Conservation (phyloP, 2,329 filamentous ascomycete genomes). For the Pyricularia sp. region DNA sequence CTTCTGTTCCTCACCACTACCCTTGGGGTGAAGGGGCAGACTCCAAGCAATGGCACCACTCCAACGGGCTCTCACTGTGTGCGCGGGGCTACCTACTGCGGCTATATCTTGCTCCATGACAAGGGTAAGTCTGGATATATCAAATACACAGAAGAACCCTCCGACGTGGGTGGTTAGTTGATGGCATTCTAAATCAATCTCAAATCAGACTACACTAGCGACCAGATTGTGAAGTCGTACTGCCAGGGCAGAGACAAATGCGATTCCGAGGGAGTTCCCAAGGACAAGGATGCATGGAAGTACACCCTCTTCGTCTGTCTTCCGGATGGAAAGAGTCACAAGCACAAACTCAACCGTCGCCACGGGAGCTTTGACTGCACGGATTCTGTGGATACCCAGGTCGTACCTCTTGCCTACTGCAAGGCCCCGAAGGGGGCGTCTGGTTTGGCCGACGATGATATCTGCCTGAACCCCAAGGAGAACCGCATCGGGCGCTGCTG, state of each 20-base stretch:
- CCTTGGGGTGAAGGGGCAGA: not conserved
- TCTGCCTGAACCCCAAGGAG: slow-evolving; percentile 3
- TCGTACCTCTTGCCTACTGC: not conserved
- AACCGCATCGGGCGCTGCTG: slow-evolving; percentile 4
- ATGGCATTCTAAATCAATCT: slow-evolving; percentile 6
- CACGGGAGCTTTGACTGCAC: not conserved
- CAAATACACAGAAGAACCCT: slow-evolving; percentile 14
- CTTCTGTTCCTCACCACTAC: not conserved
- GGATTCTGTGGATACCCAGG: not conserved
- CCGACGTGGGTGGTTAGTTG: slow-evolving; percentile 11
- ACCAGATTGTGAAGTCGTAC: not conserved
- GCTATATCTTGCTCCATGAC: slow-evolving; percentile 15
- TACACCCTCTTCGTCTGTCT: not conserved
- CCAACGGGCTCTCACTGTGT: slow-evolving; percentile 9
- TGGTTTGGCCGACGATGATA: not conserved
- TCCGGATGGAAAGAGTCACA: not conserved
- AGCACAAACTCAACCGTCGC: not conserved
- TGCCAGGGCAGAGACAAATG: slow-evolving; percentile 2
- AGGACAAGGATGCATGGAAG: not conserved
- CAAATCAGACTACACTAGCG: not conserved
- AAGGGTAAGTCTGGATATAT: slow-evolving; percentile 16
- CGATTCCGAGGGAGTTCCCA: not conserved
- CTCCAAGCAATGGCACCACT: not conserved
- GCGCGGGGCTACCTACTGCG: slow-evolving; percentile 17
- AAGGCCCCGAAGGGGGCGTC: not conserved